A percentile compares a stretch with the other conserved stretches of the same genome.
phyloP scores from a whole-genome alignment of 2,329 filamentous ascomycete genomes.

The Rosellinia necatrix region DNA sequence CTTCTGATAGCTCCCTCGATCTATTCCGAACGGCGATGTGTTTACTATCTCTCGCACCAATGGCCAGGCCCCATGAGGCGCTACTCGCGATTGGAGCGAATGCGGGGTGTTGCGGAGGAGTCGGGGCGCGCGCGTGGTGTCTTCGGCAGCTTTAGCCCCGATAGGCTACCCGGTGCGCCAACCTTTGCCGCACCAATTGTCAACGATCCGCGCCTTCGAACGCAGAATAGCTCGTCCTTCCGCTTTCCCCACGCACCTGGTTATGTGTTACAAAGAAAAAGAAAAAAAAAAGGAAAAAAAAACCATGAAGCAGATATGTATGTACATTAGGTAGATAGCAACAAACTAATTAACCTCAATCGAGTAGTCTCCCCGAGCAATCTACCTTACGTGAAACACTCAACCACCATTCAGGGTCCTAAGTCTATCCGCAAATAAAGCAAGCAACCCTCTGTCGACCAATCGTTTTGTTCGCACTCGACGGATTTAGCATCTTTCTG shows the following conservation, averaged over 20 bases:
- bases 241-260: constrained; percentile 14
- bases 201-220: background rate
- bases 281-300: too few species aligned
- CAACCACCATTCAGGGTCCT: background rate
- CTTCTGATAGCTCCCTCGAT: constrained; percentile 2
- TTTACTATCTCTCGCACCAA: constrained; percentile 18
- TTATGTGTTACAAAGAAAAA: constrained; percentile 1
- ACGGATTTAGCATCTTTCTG: too few species aligned
- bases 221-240: background rate
- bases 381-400: background rate
- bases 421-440: constrained; percentile 11
- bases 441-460: background rate
- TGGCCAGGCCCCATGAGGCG: background rate
- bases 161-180: constrained; percentile 13
- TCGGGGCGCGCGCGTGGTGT: constrained; percentile 17
- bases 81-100: constrained; percentile 23
- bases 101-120: constrained; percentile 25
- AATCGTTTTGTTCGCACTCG: too few species aligned
- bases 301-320: too few species aligned
- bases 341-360: background rate
- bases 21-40: constrained; percentile 10
- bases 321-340: too few species aligned
- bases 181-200: constrained; percentile 31
- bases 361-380: background rate
- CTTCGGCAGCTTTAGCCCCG: constrained; percentile 30